phyloP scores from a whole-genome alignment of 2,329 filamentous ascomycete species.

The Drechslerella stenobrocha region DNA sequence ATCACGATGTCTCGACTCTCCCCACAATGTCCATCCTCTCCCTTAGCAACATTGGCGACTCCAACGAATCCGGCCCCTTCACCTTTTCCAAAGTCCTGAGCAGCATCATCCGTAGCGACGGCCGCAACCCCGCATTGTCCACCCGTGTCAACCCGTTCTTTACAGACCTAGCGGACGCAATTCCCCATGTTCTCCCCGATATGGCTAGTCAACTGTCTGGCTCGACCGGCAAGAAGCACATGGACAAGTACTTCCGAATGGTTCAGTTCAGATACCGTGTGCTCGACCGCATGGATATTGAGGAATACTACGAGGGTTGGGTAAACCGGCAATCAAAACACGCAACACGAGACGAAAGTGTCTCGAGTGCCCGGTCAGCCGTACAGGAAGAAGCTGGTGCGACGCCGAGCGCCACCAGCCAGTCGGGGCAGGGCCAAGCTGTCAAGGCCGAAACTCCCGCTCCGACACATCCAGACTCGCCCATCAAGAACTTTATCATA shows the following conservation, averaged over 20 bases:
- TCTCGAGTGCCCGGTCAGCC: conserved; percentile 30
- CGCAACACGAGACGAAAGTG: conserved; percentile 29
- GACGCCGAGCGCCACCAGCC: conserved; percentile 24
- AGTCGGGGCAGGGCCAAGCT: conserved; percentile 14
- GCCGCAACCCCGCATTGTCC: conserved; percentile 41
- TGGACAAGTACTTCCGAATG: conserved; percentile 49
- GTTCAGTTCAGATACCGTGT: conserved; percentile 45
- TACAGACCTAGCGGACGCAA: conserved; percentile 47
- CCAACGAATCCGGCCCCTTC: conserved; percentile 45
- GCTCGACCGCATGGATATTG: conserved; percentile 41
- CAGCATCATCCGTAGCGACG: conserved; percentile 44
- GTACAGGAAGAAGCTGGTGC: conserved; percentile 30
- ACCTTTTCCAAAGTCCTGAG: conserved; percentile 46
- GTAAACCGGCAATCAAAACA: conserved; percentile 44
- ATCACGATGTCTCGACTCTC: conserved; percentile 44
- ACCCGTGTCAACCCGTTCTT: conserved; percentile 44
- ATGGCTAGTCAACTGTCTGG: conserved; percentile 47
- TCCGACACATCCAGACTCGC: conserved; percentile 39
- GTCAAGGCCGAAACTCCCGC: conserved; percentile 18
- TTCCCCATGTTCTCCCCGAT: conserved; percentile 46
- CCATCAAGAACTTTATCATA: conserved; percentile 48
- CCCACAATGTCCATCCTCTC: conserved; percentile 48
- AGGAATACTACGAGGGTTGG: conserved; percentile 46
- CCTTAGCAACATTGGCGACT: conserved; percentile 48
- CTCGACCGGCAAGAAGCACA: conserved; percentile 40